Percentiles rank a stretch among this genome's conserved stretches.
Evolutionary conservation across 2,329 filamentous ascomycete genomes (phyloP).

Genomic region (Cyclaneusma minus): DNA sequence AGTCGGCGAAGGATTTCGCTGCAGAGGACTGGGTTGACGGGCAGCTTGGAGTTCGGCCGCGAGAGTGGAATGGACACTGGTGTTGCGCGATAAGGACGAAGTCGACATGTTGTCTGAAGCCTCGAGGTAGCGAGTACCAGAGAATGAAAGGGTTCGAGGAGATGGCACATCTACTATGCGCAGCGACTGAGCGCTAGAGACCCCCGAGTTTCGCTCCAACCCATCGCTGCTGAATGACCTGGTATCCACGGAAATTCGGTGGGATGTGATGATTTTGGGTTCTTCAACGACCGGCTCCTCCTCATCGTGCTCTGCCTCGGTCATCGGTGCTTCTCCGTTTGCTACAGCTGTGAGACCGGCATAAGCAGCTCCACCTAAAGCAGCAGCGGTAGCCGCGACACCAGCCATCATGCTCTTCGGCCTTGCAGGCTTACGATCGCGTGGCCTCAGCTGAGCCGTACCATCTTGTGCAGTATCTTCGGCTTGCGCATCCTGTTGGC

Average conservation of each 20-base stretch:
- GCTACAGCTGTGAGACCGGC: constrained; percentile 9
- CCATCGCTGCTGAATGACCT: constrained; percentile 11
- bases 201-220: constrained; percentile 3
- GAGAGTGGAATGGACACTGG: too few relatives aligned
- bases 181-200: constrained; percentile 17
- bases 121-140: neutral
- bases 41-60: too few relatives aligned
- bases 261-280: constrained; percentile 19
- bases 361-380: constrained; percentile 9
- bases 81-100: too few relatives aligned
- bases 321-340: constrained; percentile 10
- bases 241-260: constrained; percentile 16
- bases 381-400: constrained; percentile 8
- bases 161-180: constrained; percentile 17
- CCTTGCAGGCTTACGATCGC: neutral
- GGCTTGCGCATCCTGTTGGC: too few relatives aligned
- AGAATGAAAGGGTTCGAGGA: constrained; percentile 9
- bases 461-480: neutral
- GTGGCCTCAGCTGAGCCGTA: constrained; percentile 1
- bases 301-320: constrained; percentile 5
- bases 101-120: neutral
- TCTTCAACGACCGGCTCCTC: constrained; percentile 17
- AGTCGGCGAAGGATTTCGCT: too few relatives aligned
- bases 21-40: too few relatives aligned
- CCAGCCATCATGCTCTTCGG: constrained; percentile 5